Conservation (phyloP, 257 asterid genomes). For the Solanum chmielewskii region DNA sequence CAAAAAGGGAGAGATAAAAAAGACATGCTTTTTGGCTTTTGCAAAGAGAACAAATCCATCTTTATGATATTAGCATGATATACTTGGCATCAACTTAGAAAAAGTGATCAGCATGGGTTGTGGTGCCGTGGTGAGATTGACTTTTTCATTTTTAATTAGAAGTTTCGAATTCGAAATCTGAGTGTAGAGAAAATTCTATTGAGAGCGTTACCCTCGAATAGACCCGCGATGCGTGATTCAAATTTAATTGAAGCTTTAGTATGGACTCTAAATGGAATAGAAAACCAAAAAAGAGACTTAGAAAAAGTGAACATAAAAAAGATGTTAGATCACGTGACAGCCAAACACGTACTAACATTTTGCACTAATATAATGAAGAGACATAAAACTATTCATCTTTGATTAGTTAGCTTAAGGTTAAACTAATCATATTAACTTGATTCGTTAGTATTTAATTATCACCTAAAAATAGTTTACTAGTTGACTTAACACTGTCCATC, state of each 20-base stretch:
- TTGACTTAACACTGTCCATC: not conserved
- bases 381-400: not conserved
- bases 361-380: not conserved
- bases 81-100: slow-evolving; percentile 1
- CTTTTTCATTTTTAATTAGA: too few relatives aligned
- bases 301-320: not conserved
- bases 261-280: fast-evolving
- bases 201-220: fast-evolving
- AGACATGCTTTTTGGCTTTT: not conserved
- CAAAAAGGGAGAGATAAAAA: not conserved
- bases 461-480: not conserved
- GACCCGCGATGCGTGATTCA: fast-evolving
- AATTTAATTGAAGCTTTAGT: not conserved
- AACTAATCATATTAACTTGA: not conserved
- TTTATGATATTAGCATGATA: not conserved
- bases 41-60: not conserved
- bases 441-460: not conserved
- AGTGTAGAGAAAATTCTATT: too few relatives aligned
- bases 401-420: not conserved
- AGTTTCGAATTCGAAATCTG: fast-evolving
- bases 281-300: not conserved
- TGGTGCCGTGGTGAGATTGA: fast-evolving
- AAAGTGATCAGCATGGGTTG: not conserved
- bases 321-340: not conserved
- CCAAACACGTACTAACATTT: not conserved